Evolutionary conservation across 768 basidiomycete genomes (phyloP).

Genomic region (Lactifluus volemus): DNA sequence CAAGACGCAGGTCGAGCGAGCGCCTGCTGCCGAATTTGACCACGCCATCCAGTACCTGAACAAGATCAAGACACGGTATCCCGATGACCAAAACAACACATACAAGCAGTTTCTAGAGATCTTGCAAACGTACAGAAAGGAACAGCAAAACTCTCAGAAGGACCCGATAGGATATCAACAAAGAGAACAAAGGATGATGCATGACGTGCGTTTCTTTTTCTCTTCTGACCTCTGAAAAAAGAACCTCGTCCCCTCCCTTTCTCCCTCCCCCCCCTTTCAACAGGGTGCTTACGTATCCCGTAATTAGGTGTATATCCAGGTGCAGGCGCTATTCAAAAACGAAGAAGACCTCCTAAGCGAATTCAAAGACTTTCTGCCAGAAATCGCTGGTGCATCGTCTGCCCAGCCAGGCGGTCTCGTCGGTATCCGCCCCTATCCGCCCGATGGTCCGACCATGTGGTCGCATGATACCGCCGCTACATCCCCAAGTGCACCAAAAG

Average conservation of each 20-base stretch:
- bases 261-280: not conserved
- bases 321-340: constrained; percentile 72
- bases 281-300: constrained; percentile 25
- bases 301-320: constrained; percentile 72
- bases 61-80: constrained; percentile 92
- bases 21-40: constrained; percentile 66
- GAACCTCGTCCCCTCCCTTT: not conserved
- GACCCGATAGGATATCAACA: constrained; percentile 23
- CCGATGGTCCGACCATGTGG: constrained; percentile 28
- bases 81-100: constrained; percentile 74
- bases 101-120: constrained; percentile 89
- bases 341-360: constrained; percentile 71
- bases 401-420: constrained; percentile 34
- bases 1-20: constrained; percentile 41
- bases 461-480: constrained; percentile 13
- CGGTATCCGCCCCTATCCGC: constrained; percentile 44
- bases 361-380: constrained; percentile 76
- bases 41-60: constrained; percentile 97
- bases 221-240: not conserved
- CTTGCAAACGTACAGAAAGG: constrained; percentile 80
- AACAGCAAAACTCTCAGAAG: constrained; percentile 39
- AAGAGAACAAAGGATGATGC: constrained; percentile 48
- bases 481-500: constrained; percentile 10
- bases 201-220: constrained; percentile 47
- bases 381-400: constrained; percentile 39